Conservation (phyloP, 2,329 filamentous ascomycete species). For the Tolypocladium tundrense region DNA sequence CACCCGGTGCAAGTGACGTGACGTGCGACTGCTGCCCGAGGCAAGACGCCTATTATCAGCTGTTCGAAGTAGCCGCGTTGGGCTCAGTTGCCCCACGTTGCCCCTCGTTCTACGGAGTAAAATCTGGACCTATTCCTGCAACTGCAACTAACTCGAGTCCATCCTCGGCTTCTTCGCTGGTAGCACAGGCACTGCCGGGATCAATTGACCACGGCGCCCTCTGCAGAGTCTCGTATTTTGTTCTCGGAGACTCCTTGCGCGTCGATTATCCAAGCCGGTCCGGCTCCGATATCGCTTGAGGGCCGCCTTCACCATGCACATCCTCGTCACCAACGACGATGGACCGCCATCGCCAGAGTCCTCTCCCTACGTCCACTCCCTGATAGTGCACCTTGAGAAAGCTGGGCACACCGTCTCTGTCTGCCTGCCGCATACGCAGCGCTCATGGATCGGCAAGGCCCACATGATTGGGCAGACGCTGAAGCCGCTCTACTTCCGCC, state of each 20-base stretch:
- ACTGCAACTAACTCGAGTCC: background rate
- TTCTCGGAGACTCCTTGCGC: background rate
- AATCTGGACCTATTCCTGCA: background rate
- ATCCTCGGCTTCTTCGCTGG: background rate
- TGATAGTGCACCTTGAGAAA: slow-evolving; percentile 58
- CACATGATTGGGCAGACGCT: slow-evolving; percentile 88
- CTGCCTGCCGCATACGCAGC: slow-evolving; percentile 79
- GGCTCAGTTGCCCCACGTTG: background rate
- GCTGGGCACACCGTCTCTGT: slow-evolving; percentile 85
- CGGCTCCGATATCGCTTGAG: background rate
- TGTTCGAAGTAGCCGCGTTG: background rate
- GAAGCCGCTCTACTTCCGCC: slow-evolving; percentile 74
- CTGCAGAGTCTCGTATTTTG: background rate
- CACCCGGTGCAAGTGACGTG: background rate
- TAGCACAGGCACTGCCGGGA: background rate
- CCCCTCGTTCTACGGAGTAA: background rate
- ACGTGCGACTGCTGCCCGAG: background rate
- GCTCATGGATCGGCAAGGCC: slow-evolving; percentile 97
- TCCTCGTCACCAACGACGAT: slow-evolving; percentile 67
- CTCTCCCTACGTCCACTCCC: slow-evolving; percentile 69
- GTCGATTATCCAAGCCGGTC: background rate
- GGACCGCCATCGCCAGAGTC: slow-evolving; percentile 69
- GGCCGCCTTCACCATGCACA: slow-evolving; percentile 40
- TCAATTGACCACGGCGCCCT: background rate
- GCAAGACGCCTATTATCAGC: background rate